Conservation (phyloP, 345 rosid genomes). For the Noccaea caerulescens region DNA sequence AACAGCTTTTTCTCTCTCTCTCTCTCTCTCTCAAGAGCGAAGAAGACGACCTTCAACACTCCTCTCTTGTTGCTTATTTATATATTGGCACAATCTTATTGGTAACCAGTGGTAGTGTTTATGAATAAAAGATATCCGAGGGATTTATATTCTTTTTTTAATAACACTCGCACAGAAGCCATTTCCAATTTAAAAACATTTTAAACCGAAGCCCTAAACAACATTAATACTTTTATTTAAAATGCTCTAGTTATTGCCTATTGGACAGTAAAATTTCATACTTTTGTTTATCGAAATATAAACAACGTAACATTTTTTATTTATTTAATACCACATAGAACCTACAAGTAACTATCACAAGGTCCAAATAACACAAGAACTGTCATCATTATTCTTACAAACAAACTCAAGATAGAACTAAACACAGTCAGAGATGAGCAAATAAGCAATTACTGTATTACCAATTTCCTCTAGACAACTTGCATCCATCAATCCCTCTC, state of each 20-base stretch:
- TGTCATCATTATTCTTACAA: slow-evolving; percentile 15
- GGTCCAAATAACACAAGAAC: neutral
- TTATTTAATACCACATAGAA: neutral
- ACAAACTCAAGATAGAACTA: neutral
- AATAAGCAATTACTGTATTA: neutral
- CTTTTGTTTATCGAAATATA: neutral
- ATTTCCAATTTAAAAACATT: neutral
- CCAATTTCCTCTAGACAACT: slow-evolving; percentile 3
- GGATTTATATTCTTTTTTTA: too few relatives aligned
- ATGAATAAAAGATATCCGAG: too few relatives aligned
- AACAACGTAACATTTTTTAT: neutral
- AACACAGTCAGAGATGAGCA: slow-evolving; percentile 11
- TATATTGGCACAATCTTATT: slow-evolving; percentile 9
- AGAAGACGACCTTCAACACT: slow-evolving; percentile 15
- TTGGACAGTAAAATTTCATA: neutral
- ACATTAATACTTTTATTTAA: neutral
- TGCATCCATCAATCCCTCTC: slow-evolving; percentile 15
- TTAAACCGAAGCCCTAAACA: neutral
- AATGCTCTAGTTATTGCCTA: neutral
- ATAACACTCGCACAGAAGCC: neutral
- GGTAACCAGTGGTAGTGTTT: too few relatives aligned
- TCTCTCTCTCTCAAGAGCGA: neutral
- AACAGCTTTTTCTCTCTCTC: neutral
- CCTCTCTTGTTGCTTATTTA: neutral
- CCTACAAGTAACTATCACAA: neutral